These are phyloP conservation scores for Capsicum rhomboideum DNA, from an alignment of 257 asterid species.

Conservation along the genomic window DNA sequence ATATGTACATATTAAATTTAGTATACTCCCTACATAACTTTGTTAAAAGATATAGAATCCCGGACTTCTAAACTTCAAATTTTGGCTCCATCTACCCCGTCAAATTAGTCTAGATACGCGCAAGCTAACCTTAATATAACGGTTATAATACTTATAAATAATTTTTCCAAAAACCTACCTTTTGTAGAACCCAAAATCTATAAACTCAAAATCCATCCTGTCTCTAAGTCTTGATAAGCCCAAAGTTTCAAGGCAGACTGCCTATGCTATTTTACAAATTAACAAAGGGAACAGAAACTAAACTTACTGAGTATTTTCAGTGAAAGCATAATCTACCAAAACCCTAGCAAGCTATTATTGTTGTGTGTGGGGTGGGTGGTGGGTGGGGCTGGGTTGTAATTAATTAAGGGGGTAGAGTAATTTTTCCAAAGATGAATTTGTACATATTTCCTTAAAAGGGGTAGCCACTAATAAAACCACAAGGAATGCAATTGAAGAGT, in stretches of 20 bases:
- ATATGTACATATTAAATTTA: too few relatives aligned
- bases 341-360: background rate
- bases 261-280: background rate
- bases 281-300: background rate
- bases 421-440: background rate
- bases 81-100: too few relatives aligned
- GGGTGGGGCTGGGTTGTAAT: background rate
- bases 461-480: slow-evolving; percentile 4
- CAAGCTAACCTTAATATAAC: background rate
- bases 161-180: background rate
- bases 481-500: slow-evolving; percentile 7
- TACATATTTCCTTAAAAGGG: background rate
- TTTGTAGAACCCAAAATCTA: background rate
- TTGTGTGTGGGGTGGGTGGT: too few relatives aligned
- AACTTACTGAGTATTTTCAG: background rate
- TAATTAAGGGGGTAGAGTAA: background rate
- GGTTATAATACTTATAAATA: background rate
- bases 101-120: background rate
- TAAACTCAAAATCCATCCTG: background rate
- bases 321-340: background rate
- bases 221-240: background rate
- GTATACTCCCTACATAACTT: background rate
- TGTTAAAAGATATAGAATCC: background rate
- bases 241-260: background rate
- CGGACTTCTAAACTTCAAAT: background rate